Percentiles rank a stretch among this genome's conserved stretches.
These are phyloP conservation scores for Nicotiana attenuata DNA, from an alignment of 257 asterid species.

Conservation along the genomic window DNA sequence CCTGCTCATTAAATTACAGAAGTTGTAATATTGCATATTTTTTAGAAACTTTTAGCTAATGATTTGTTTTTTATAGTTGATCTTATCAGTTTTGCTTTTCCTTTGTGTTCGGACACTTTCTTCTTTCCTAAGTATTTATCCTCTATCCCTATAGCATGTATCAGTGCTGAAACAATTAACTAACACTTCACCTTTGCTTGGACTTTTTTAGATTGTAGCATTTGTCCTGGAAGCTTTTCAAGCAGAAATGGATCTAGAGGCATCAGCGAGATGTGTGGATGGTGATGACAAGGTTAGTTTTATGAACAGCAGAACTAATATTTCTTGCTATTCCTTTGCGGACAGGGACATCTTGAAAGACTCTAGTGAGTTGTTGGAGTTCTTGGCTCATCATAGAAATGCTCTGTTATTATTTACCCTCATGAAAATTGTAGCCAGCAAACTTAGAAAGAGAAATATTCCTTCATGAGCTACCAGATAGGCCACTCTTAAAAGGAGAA, in stretches of 20 bases:
- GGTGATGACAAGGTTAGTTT: constrained; percentile 49
- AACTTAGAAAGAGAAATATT: neutral
- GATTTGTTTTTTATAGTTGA: neutral
- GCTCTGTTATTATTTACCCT: neutral
- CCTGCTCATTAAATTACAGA: neutral
- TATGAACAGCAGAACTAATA: neutral
- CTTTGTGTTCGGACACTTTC: neutral
- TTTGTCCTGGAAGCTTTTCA: constrained; percentile 98
- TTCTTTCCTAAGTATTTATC: neutral
- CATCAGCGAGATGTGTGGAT: constrained; percentile 34
- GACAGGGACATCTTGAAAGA: neutral
- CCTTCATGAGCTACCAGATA: constrained; percentile 4
- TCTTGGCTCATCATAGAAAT: neutral
- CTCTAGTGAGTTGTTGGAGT: neutral
- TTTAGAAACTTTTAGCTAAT: neutral
- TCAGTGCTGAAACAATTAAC: neutral
- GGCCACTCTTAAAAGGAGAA: neutral
- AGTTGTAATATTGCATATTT: neutral
- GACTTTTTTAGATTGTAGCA: constrained; percentile 68
- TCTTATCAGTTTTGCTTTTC: neutral
- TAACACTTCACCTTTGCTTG: neutral
- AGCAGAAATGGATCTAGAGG: constrained; percentile 90
- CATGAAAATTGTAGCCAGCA: neutral
- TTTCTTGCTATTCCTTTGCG: neutral
- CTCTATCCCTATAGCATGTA: neutral